Conservation (phyloP, 345 rosid genomes). For the Combretum micranthum region DNA sequence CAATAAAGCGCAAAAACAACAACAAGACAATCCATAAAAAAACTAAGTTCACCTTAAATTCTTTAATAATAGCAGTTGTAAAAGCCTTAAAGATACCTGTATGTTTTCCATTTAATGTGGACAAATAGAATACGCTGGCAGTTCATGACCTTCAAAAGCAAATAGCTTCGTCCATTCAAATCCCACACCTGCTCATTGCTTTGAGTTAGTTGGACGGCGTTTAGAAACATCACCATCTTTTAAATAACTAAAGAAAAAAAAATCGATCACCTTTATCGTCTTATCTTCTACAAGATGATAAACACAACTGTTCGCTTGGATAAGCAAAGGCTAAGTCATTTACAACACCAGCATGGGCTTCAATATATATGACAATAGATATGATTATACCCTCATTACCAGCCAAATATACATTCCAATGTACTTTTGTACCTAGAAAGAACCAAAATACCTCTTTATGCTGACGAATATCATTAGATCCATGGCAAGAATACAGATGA, state of each 20-base stretch:
- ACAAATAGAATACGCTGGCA: conserved; percentile 31
- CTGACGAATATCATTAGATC: conserved; percentile 20
- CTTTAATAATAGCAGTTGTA: background rate
- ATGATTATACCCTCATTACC: background rate
- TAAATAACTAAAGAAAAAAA: background rate
- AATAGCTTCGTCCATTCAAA: conserved; percentile 22
- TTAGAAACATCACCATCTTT: background rate
- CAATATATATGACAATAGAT: conserved; percentile 31
- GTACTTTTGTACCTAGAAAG: no score
- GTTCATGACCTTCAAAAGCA: conserved; percentile 35
- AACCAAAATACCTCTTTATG: conserved; percentile 22
- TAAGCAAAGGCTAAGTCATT: conserved; percentile 56
- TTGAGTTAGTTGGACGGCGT: background rate
- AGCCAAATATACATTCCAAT: background rate
- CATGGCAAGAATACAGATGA: conserved; percentile 21
- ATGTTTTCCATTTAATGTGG: conserved; percentile 35
- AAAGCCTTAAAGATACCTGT: conserved; percentile 15
- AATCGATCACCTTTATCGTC: conserved; percentile 36
- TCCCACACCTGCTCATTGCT: conserved; percentile 27
- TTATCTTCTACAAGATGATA: conserved; percentile 66
- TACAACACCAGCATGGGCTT: conserved; percentile 59
- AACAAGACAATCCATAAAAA: background rate
- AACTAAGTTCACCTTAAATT: background rate
- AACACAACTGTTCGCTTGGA: conserved; percentile 43
- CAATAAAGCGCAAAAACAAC: background rate